A percentile compares a stretch with the other conserved stretches of the same genome.
These are phyloP conservation scores for Lasiosphaeriaceae sp. DNA, from an alignment of 495 filamentous ascomycete species.

Conservation along the genomic window DNA sequence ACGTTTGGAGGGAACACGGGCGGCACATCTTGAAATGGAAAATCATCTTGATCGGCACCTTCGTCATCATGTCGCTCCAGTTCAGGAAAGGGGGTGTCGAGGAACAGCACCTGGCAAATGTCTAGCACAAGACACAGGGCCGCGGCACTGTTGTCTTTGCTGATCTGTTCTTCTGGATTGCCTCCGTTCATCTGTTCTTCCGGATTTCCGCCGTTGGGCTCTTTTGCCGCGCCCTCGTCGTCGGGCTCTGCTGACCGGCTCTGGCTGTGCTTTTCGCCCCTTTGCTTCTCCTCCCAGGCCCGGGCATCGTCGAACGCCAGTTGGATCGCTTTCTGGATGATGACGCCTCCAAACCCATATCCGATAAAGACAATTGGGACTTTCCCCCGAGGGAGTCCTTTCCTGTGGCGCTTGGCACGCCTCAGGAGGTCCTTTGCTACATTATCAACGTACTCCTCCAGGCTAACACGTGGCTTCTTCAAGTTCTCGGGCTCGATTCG, in stretches of 20 bases:
- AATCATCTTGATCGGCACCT: too few relatives aligned
- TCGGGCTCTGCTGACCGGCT: too few relatives aligned
- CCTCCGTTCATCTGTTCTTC: neutral
- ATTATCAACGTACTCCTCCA: slow-evolving; percentile 3
- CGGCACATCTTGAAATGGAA: too few relatives aligned
- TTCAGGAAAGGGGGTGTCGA: slow-evolving; percentile 11
- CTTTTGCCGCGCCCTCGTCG: neutral
- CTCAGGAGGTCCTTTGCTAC: slow-evolving; percentile 1
- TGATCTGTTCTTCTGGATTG: neutral
- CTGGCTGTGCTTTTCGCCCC: too few relatives aligned
- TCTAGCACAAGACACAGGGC: neutral
- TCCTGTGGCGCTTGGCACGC: neutral
- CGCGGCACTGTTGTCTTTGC: neutral
- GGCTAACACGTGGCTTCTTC: neutral
- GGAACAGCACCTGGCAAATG: slow-evolving; percentile 7
- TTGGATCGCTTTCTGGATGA: slow-evolving; percentile 13
- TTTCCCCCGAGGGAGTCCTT: neutral
- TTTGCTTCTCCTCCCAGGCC: neutral
- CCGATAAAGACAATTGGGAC: slow-evolving; percentile 13
- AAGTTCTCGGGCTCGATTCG: too few relatives aligned
- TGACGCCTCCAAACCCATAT: slow-evolving; percentile 13
- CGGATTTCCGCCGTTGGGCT: neutral
- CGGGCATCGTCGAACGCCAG: neutral
- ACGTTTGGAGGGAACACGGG: slow-evolving; percentile 11
- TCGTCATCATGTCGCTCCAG: neutral